phyloP scores from a whole-genome alignment of 129 eudicot genomes.

The Cynara cardunculus region DNA sequence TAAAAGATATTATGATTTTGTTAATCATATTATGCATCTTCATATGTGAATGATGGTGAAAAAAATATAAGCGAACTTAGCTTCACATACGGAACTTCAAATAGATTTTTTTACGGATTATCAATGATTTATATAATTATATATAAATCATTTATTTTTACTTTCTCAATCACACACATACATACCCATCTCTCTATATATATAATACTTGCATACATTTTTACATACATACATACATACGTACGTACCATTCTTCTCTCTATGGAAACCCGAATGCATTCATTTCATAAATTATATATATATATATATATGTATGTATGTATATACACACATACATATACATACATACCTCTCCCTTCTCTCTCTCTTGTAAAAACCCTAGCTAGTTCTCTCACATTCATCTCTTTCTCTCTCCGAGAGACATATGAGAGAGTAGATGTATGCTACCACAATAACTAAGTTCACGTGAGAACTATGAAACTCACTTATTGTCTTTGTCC shows the following conservation, averaged over 20 bases:
- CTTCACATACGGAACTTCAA: not conserved
- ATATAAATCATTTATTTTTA: too few relatives aligned
- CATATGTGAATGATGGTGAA: not conserved
- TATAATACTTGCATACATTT: too few relatives aligned
- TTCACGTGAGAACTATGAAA: slow-evolving; percentile 36
- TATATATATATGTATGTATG: not conserved
- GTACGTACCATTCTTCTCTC: not conserved
- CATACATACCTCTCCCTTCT: not conserved
- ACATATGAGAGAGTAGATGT: slow-evolving; percentile 20
- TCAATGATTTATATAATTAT: too few relatives aligned
- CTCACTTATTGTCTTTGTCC: slow-evolving; percentile 41
- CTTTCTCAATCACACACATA: too few relatives aligned
- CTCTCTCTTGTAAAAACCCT: not conserved
- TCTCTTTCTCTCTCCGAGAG: slow-evolving; percentile 9
- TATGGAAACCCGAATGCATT: not conserved
- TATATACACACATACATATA: not conserved
- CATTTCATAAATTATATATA: not conserved
- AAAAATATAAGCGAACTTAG: not conserved
- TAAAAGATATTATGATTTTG: too few relatives aligned
- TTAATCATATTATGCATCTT: too few relatives aligned
- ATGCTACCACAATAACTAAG: slow-evolving; percentile 11
- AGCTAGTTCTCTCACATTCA: not conserved
- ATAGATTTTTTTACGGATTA: not conserved
- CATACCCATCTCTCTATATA: not conserved
- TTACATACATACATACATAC: not conserved